phyloP scores from a whole-genome alignment of 2,329 filamentous ascomycete genomes.

The Stachybotrys chlorohalonatus region DNA sequence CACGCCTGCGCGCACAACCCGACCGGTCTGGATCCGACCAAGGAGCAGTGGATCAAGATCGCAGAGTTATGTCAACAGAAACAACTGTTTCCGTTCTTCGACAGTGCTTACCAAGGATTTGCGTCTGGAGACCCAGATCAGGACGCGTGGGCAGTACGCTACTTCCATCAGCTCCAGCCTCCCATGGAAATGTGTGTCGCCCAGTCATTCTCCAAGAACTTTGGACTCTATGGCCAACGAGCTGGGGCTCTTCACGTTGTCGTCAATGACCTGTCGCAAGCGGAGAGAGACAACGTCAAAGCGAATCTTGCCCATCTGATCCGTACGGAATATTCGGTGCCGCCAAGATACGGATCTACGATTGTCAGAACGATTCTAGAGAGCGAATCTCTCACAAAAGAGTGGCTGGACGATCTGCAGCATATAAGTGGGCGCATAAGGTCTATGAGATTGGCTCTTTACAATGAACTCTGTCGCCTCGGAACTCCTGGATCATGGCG shows the following conservation, averaged over 20 bases:
- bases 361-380: slow-evolving; percentile 3
- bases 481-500: slow-evolving; percentile 1
- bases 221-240: slow-evolving; percentile 27
- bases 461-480: slow-evolving; percentile 14
- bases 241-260: slow-evolving; percentile 15
- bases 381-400: not conserved
- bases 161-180: slow-evolving; percentile 10
- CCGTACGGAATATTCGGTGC: slow-evolving; percentile 4
- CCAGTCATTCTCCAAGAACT: slow-evolving; percentile 27
- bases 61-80: slow-evolving; percentile 18
- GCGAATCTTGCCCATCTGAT: slow-evolving; percentile 1
- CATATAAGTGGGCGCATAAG: slow-evolving; percentile 23
- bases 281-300: not conserved
- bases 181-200: slow-evolving; percentile 16
- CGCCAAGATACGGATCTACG: slow-evolving; percentile 2
- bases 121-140: slow-evolving; percentile 20
- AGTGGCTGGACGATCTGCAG: slow-evolving; percentile 17
- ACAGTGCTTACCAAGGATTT: slow-evolving; percentile 29
- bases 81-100: slow-evolving; percentile 24
- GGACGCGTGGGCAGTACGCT: slow-evolving; percentile 23
- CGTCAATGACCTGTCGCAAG: not conserved
- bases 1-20: slow-evolving; percentile 30
- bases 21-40: slow-evolving; percentile 23
- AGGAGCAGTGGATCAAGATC: slow-evolving; percentile 22
- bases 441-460: slow-evolving; percentile 11